phyloP scores from a whole-genome alignment of 176 grass and related monocot species.

The Cenchrus purpureus region DNA sequence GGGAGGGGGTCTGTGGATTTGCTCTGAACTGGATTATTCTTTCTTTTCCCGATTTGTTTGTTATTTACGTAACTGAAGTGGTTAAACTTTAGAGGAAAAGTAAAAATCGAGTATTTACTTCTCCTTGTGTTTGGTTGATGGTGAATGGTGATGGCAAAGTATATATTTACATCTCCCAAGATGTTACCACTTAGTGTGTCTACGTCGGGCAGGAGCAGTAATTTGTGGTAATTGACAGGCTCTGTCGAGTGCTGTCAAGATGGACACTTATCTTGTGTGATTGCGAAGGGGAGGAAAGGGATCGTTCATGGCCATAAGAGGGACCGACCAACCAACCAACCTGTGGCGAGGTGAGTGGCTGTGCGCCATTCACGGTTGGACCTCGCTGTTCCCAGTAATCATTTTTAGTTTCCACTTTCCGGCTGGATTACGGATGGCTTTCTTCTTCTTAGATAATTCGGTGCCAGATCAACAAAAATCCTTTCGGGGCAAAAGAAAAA shows the following conservation, averaged over 20 bases:
- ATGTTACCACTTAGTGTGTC: not conserved
- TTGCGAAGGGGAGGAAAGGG: not conserved
- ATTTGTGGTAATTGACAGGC: not conserved
- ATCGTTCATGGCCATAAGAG: not conserved
- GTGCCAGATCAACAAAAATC: not conserved
- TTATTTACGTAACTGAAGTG: too few species aligned
- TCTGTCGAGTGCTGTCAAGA: not conserved
- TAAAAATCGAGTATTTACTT: not conserved
- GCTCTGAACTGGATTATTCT: not conserved
- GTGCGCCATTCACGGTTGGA: not conserved
- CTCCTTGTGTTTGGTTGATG: not conserved
- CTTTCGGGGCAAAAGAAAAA: too few species aligned
- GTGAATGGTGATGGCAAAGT: not conserved
- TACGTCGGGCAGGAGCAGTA: too few species aligned
- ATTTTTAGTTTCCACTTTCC: not conserved
- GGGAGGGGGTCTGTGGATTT: not conserved
- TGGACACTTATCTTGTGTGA: not conserved
- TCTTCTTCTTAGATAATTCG: not conserved
- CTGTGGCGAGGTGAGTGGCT: not conserved
- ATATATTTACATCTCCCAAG: too few species aligned
- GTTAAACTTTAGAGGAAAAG: not conserved
- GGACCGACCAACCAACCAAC: conserved; percentile 1
- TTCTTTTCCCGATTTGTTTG: not conserved
- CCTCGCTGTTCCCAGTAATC: not conserved
- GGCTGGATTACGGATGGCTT: not conserved